Evolutionary conservation across 2,329 filamentous ascomycete species (phyloP).

Genomic region (Alternaria sp.): DNA sequence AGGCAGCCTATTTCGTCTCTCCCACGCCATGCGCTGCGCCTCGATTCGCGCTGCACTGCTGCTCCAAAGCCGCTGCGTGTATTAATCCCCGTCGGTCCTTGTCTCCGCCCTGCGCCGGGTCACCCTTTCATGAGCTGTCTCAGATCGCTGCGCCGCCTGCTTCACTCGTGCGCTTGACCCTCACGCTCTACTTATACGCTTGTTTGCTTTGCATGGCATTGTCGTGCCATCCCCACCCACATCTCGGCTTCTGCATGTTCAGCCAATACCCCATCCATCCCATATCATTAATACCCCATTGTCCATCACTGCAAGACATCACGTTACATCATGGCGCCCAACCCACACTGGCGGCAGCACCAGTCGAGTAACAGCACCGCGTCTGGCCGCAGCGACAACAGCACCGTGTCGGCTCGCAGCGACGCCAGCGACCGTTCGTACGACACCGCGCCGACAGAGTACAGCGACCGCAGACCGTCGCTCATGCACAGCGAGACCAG

Average conservation of each 20-base stretch:
- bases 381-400: conserved; percentile 28
- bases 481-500: conserved; percentile 41
- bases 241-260: conserved; percentile 7
- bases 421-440: conserved; percentile 40
- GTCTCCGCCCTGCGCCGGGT: conserved; percentile 34
- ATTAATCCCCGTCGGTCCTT: conserved; percentile 28
- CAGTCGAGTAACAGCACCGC: conserved; percentile 37
- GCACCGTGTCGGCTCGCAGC: conserved; percentile 39
- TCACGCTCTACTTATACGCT: conserved; percentile 25
- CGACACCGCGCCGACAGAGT: conserved; percentile 45
- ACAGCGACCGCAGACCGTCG: conserved; percentile 38
- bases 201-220: conserved; percentile 22
- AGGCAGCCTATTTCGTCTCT: conserved; percentile 23
- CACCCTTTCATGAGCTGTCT: conserved; percentile 35
- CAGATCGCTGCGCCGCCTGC: conserved; percentile 31
- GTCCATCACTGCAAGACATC: conserved; percentile 2
- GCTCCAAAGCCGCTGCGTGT: conserved; percentile 17
- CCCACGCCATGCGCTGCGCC: conserved; percentile 35
- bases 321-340: conserved; percentile 39
- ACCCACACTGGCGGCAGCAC: conserved; percentile 41
- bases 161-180: conserved; percentile 17
- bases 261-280: conserved; percentile 1
- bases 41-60: conserved; percentile 23
- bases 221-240: conserved; percentile 17
- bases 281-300: conserved; percentile 13